Conservation (phyloP, 169 alveolate species). For the Plasmodium falciparum region DNA sequence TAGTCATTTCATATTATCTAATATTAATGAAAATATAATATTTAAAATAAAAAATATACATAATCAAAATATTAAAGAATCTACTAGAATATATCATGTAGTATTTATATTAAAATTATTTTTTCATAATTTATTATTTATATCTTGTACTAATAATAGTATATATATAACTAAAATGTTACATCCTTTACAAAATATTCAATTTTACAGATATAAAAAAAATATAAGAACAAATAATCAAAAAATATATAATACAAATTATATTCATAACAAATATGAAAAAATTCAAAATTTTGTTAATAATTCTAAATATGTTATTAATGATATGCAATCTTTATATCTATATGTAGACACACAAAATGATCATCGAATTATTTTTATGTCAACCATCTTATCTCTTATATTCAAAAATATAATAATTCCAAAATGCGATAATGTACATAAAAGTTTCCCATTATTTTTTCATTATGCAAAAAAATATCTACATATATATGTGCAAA, state of each 20-base stretch:
- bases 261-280: neutral
- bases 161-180: constrained; percentile 5
- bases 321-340: constrained; percentile 2
- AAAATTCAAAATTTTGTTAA: neutral
- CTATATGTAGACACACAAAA: constrained; percentile 33
- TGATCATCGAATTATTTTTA: constrained; percentile 49
- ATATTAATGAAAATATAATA: constrained; percentile 1
- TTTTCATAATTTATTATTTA: constrained; percentile 30
- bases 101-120: constrained; percentile 18
- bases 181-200: constrained; percentile 8
- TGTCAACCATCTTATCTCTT: constrained; percentile 35
- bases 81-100: constrained; percentile 12
- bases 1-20: neutral
- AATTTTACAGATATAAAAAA: neutral
- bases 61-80: constrained; percentile 41
- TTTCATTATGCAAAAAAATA: constrained; percentile 10
- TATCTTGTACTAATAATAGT: constrained; percentile 13
- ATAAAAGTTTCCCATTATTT: constrained; percentile 40
- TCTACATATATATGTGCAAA: constrained; percentile 10
- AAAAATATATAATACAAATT: neutral
- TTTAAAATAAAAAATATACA: constrained; percentile 40
- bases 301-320: constrained; percentile 23
- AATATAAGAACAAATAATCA: neutral
- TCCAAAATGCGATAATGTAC: constrained; percentile 1
- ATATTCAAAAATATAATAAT: constrained; percentile 23